Conservation (phyloP, 1,284 basidiomycete species). For the Tremellales sp. region DNA sequence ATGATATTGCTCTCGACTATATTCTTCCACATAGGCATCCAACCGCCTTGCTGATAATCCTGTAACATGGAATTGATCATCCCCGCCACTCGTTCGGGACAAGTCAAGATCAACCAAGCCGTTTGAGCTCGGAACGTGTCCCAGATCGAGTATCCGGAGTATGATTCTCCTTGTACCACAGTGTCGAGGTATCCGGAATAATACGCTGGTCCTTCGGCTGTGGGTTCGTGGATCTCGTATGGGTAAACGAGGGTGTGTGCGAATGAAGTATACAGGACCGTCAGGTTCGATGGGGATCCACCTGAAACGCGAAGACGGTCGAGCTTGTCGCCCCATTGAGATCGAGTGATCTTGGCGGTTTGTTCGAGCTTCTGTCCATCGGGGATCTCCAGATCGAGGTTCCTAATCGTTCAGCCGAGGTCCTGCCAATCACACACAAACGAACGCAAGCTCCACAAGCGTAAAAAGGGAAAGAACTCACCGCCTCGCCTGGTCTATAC, state of each 20-base stretch:
- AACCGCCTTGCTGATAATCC: slow-evolving; percentile 70
- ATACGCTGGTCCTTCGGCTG: slow-evolving; percentile 53
- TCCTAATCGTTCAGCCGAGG: slow-evolving; percentile 47
- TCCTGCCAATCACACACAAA: neutral
- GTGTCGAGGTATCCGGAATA: slow-evolving; percentile 56
- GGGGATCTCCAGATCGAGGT: slow-evolving; percentile 53
- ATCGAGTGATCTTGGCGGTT: slow-evolving; percentile 59
- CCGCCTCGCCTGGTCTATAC: slow-evolving; percentile 63
- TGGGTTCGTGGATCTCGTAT: slow-evolving; percentile 65
- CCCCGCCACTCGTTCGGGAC: slow-evolving; percentile 66
- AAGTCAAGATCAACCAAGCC: slow-evolving; percentile 71
- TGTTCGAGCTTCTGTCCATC: slow-evolving; percentile 57
- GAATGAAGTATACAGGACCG: slow-evolving; percentile 31
- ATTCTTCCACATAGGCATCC: slow-evolving; percentile 89
- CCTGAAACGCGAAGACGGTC: slow-evolving; percentile 61
- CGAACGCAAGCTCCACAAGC: too few relatives aligned
- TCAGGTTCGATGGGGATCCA: slow-evolving; percentile 21
- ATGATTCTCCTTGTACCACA: slow-evolving; percentile 62
- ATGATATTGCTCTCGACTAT: slow-evolving; percentile 58
- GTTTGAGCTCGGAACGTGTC: slow-evolving; percentile 75
- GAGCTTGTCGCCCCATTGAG: slow-evolving; percentile 67
- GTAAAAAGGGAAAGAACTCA: slow-evolving; percentile 50
- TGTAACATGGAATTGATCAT: slow-evolving; percentile 78
- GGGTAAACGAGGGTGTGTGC: slow-evolving; percentile 59
- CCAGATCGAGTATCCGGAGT: slow-evolving; percentile 81